A percentile compares a stretch with the other conserved stretches of the same genome.
Conservation (phyloP, 192 early-diverging fungal genomes). For the Coemansia sp. region DNA sequence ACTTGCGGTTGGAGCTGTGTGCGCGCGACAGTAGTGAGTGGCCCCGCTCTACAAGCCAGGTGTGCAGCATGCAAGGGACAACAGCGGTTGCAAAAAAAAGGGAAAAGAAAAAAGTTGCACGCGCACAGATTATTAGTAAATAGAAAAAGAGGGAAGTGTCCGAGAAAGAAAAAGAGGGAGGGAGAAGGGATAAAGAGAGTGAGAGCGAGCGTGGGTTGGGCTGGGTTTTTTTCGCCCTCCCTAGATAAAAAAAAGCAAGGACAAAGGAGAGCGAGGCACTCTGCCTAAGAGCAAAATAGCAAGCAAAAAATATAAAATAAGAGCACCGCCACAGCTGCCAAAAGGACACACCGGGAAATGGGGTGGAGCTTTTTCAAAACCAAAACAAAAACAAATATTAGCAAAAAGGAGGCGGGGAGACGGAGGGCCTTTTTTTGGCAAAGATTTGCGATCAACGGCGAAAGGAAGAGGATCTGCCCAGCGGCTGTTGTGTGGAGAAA, state of each 20-base stretch:
- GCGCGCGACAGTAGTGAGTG: conserved; percentile 50
- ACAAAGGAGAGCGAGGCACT: not conserved
- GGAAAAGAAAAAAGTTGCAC: conserved; percentile 2
- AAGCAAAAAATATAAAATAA: not conserved
- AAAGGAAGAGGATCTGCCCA: not conserved
- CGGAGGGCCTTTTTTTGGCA: conserved; percentile 1
- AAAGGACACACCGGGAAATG: not conserved
- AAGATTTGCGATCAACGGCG: conserved; percentile 36
- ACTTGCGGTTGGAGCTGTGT: conserved; percentile 43
- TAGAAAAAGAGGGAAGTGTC: conserved; percentile 2
- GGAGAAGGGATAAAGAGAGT: not conserved
- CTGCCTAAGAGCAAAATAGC: not conserved
- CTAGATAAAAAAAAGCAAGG: not conserved
- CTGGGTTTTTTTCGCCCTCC: not conserved
- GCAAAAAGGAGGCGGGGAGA: conserved; percentile 8
- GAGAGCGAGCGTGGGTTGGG: not conserved
- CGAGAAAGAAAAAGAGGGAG: not conserved
- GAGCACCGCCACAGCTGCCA: conserved; percentile 2
- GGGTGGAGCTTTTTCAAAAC: conserved; percentile 8
- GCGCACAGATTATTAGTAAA: conserved; percentile 17
- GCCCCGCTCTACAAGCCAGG: conserved; percentile 51
- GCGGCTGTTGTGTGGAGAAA: not conserved
- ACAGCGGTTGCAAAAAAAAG: not conserved
- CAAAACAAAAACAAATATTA: conserved; percentile 23
- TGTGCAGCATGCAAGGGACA: conserved; percentile 43